phyloP scores from a whole-genome alignment of 192 early-diverging fungal species.

The Rhizophagus clarus region DNA sequence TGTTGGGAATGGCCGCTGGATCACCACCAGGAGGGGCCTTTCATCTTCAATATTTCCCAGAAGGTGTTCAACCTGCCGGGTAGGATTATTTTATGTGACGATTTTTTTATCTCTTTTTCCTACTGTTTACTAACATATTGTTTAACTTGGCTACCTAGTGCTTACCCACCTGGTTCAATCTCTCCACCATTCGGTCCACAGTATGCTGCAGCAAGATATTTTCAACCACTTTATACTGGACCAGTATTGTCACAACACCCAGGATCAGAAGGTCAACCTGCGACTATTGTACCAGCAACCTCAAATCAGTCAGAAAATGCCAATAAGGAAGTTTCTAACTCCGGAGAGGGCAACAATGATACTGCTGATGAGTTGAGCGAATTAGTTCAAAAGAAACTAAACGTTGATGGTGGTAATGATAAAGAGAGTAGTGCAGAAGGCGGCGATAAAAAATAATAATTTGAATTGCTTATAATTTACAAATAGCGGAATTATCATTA shows the following conservation, averaged over 20 bases:
- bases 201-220: constrained; percentile 23
- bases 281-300: background rate
- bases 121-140: background rate
- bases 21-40: constrained; percentile 23
- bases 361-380: constrained; percentile 21
- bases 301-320: background rate
- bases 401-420: constrained; percentile 14
- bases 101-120: background rate
- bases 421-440: background rate
- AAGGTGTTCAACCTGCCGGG: constrained; percentile 30
- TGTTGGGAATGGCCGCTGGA: constrained; percentile 46
- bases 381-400: constrained; percentile 26
- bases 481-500: background rate
- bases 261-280: constrained; percentile 8
- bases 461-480: background rate
- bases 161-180: constrained; percentile 19
- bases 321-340: background rate
- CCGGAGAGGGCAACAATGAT: background rate
- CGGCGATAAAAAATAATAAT: constrained; percentile 18
- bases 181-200: constrained; percentile 29
- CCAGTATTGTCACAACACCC: constrained; percentile 4
- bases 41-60: constrained; percentile 26
- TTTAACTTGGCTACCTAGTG: background rate
- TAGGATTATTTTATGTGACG: background rate
- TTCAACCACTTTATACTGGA: constrained; percentile 20